Conservation (phyloP, 441 rosid species). For the Kokia cookei region DNA sequence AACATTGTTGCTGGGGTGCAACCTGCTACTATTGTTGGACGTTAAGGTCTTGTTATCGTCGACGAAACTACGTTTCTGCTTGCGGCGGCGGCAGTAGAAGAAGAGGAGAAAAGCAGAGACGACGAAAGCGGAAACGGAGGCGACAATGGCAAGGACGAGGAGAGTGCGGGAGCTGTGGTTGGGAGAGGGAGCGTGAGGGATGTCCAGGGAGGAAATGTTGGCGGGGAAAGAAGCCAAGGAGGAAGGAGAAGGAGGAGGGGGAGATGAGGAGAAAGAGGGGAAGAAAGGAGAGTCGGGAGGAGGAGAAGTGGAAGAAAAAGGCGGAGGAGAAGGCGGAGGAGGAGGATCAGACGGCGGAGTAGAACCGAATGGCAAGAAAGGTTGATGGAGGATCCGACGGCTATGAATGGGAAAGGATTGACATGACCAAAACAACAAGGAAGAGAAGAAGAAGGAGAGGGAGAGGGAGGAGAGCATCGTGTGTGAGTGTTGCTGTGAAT, state of each 20-base stretch:
- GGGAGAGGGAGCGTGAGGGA: constrained; percentile 54
- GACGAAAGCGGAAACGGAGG: constrained; percentile 48
- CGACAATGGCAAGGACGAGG: constrained; percentile 45
- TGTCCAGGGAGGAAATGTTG: constrained; percentile 79
- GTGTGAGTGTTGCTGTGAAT: neutral
- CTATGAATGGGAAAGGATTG: constrained; percentile 3
- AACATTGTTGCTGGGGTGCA: constrained; percentile 15
- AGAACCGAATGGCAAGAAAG: constrained; percentile 33
- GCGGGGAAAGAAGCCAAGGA: constrained; percentile 86
- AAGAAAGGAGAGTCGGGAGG: constrained; percentile 51
- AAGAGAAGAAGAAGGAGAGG: neutral
- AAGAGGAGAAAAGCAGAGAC: constrained; percentile 34
- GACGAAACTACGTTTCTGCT: constrained; percentile 9
- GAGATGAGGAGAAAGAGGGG: constrained; percentile 61
- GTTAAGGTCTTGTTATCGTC: constrained; percentile 42
- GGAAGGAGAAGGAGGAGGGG: constrained; percentile 77
- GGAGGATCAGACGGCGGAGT: constrained; percentile 38
- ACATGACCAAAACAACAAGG: constrained; percentile 11
- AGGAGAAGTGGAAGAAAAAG: constrained; percentile 48
- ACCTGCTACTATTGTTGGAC: constrained; percentile 36
- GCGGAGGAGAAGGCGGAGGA: constrained; percentile 28
- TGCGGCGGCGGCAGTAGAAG: constrained; percentile 39
- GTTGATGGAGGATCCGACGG: constrained; percentile 77
- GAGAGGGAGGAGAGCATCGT: constrained; percentile 44
- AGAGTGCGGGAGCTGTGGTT: constrained; percentile 38